These are phyloP conservation scores for Musa acuminata DNA, from an alignment of 176 grass and related monocot species.

Conservation along the genomic window DNA sequence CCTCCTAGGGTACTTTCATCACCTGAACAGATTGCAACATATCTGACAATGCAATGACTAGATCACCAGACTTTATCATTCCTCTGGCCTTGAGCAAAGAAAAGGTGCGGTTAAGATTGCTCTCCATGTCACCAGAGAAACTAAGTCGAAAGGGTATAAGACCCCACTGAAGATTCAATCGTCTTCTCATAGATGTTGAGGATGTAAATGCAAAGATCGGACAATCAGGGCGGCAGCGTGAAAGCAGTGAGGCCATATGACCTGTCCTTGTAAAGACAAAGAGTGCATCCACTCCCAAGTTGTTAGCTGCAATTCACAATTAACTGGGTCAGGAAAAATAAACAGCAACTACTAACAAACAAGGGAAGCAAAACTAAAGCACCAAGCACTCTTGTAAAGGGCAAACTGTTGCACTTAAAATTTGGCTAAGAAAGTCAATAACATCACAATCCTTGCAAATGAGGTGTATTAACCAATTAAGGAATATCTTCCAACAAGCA, in stretches of 20 bases:
- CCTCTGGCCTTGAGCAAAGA: conserved; percentile 86
- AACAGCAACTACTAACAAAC: not conserved
- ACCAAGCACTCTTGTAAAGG: not conserved
- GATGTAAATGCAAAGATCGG: conserved; percentile 86
- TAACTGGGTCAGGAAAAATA: conserved; percentile 11
- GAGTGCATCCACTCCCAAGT: conserved; percentile 71
- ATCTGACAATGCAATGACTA: conserved; percentile 81
- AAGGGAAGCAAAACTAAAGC: not conserved
- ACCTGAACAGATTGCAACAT: conserved; percentile 93
- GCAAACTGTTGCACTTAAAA: too few relatives aligned
- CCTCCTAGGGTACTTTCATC: conserved; percentile 73
- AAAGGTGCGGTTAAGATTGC: conserved; percentile 86
- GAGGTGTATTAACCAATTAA: not conserved
- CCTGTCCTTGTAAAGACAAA: conserved; percentile 70
- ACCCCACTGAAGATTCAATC: conserved; percentile 93
- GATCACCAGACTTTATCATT: conserved; percentile 74
- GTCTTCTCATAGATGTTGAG: conserved; percentile 55
- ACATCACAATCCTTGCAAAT: not conserved
- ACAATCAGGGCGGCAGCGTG: conserved; percentile 74
- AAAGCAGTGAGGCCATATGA: conserved; percentile 80
- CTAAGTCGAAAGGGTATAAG: conserved; percentile 71
- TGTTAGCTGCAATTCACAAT: conserved; percentile 55
- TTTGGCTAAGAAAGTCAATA: too few relatives aligned
- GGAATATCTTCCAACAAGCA: not conserved
- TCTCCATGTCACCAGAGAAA: conserved; percentile 87